A percentile compares a stretch with the other conserved stretches of the same genome.
These are phyloP conservation scores for Pestalotiopsis sp. DNA, from an alignment of 2,329 filamentous ascomycete species.

Conservation along the genomic window DNA sequence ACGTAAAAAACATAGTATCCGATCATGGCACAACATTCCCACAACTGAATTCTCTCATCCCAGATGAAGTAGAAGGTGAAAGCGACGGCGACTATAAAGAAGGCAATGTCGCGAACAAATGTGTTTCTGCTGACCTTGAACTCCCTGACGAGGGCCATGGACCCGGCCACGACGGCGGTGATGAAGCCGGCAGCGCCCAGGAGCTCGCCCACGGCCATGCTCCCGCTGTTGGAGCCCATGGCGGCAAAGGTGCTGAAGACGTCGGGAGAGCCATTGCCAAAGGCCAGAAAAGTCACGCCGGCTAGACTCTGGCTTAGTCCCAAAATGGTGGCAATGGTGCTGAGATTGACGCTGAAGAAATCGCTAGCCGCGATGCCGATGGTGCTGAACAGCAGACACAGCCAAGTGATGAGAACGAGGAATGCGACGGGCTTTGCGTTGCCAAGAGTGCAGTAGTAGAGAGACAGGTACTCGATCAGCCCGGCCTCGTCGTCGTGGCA, in stretches of 20 bases:
- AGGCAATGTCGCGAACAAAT: conserved; percentile 88
- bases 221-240: conserved; percentile 96
- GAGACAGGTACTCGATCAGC: conserved; percentile 80
- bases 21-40: conserved; percentile 92
- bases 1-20: conserved; percentile 91
- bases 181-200: conserved; percentile 96
- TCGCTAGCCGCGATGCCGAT: conserved; percentile 98
- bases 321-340: conserved; percentile 85
- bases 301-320: conserved; percentile 96
- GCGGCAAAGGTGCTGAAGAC: conserved; percentile 98
- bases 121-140: conserved; percentile 89
- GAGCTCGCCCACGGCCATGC: conserved; percentile 91
- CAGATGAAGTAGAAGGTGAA: conserved; percentile 88
- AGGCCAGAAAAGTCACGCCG: conserved; percentile 93
- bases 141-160: conserved; percentile 95
- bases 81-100: conserved; percentile 84
- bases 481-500: conserved; percentile 90
- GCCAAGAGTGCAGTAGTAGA: conserved; percentile 85
- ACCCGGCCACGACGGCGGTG: conserved; percentile 91
- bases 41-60: conserved; percentile 81
- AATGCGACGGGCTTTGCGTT: conserved; percentile 78
- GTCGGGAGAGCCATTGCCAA: conserved; percentile 97
- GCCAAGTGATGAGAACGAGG: conserved; percentile 75
- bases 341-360: conserved; percentile 97
- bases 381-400: conserved; percentile 88